These are phyloP conservation scores for Ascochyta fabae DNA, from an alignment of 2,329 filamentous ascomycete genomes.

Conservation along the genomic window DNA sequence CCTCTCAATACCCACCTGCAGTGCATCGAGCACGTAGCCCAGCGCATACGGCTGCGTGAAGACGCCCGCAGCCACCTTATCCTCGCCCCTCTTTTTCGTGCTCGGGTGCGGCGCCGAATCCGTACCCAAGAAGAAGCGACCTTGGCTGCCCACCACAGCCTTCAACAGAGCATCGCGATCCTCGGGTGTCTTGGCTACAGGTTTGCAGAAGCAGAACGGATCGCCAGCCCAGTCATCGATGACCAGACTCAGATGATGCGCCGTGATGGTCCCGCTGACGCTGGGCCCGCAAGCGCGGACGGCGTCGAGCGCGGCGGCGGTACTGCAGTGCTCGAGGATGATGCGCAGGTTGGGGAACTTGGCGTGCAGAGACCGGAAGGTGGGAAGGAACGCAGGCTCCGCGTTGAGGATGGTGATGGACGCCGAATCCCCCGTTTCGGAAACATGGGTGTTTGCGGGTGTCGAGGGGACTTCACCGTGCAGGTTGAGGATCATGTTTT, in stretches of 20 bases:
- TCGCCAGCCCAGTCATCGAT: conserved; percentile 74
- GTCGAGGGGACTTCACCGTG: conserved; percentile 81
- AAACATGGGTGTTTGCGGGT: conserved; percentile 29
- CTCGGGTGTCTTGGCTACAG: conserved; percentile 67
- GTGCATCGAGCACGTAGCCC: conserved; percentile 68
- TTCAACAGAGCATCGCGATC: conserved; percentile 76
- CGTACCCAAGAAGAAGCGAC: conserved; percentile 76
- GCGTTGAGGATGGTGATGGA: conserved; percentile 64
- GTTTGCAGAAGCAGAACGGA: conserved; percentile 82
- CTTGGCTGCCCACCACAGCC: conserved; percentile 60
- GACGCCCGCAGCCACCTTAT: conserved; percentile 69
- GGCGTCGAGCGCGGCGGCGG: conserved; percentile 77
- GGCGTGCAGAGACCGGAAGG: conserved; percentile 73
- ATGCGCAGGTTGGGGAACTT: conserved; percentile 74
- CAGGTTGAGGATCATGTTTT: conserved; percentile 86
- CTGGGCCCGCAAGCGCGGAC: conserved; percentile 78
- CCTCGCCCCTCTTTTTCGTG: conserved; percentile 63
- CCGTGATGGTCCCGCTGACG: conserved; percentile 82
- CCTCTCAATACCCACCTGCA: conserved; percentile 67
- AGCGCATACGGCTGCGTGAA: conserved; percentile 78
- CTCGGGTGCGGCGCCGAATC: conserved; percentile 75
- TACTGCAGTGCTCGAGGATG: conserved; percentile 85
- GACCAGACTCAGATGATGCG: conserved; percentile 83
- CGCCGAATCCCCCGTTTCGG: conserved; percentile 18
- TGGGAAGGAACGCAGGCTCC: conserved; percentile 81